phyloP scores from a whole-genome alignment of 1,284 basidiomycete genomes.

The Coniferiporia sulphurascens region DNA sequence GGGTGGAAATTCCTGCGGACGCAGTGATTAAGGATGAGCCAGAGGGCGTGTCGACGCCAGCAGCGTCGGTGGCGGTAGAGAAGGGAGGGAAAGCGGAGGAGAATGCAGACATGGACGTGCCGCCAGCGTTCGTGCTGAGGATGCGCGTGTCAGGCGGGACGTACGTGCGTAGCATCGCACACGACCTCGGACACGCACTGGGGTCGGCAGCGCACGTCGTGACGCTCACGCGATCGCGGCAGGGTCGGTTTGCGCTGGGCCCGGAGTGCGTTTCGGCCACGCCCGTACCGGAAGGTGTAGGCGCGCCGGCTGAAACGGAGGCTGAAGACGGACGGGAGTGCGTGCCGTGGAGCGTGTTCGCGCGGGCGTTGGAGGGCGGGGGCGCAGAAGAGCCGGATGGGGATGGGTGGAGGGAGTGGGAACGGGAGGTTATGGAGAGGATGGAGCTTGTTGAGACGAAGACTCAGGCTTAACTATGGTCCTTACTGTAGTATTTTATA shows the following conservation, averaged over 20 bases:
- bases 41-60: conserved; percentile 30
- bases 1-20: conserved; percentile 31
- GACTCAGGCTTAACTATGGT: too few relatives aligned
- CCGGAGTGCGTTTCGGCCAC: conserved; percentile 10
- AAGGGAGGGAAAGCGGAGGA: conserved; percentile 19
- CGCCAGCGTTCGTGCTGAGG: conserved; percentile 79
- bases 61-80: conserved; percentile 18
- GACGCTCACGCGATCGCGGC: conserved; percentile 78
- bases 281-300: neutral
- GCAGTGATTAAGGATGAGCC: conserved; percentile 28
- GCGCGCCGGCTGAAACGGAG: conserved; percentile 26
- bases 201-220: conserved; percentile 90
- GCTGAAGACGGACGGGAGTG: conserved; percentile 40
- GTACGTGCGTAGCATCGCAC: conserved; percentile 91
- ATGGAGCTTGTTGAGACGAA: conserved; percentile 47
- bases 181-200: conserved; percentile 81
- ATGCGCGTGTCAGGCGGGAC: conserved; percentile 96
- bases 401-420: conserved; percentile 69
- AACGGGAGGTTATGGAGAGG: conserved; percentile 58
- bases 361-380: conserved; percentile 52
- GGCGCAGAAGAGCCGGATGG: conserved; percentile 45
- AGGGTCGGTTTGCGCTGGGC: conserved; percentile 71
- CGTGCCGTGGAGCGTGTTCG: conserved; percentile 78
- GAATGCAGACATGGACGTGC: conserved; percentile 41
- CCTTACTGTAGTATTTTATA: too few relatives aligned